Evolutionary conservation across 2,329 filamentous ascomycete species (phyloP).

Genomic region (Aspergillus eucalypticola): DNA sequence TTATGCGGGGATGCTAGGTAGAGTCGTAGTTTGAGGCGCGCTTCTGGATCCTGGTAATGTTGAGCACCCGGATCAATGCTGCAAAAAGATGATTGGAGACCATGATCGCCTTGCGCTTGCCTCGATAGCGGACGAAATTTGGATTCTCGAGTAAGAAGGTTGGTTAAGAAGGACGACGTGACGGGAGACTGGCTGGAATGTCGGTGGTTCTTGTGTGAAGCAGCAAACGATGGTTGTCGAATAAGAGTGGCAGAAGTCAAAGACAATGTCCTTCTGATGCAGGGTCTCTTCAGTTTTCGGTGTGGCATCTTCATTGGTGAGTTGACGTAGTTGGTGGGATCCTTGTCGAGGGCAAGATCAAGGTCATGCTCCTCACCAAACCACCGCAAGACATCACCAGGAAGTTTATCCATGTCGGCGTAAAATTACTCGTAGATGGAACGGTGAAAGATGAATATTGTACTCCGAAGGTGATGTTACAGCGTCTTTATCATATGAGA

Average conservation of each 20-base stretch:
- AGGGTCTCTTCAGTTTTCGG: slow-evolving; percentile 48
- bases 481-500: not conserved
- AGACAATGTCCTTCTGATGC: slow-evolving; percentile 71
- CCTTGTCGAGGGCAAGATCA: slow-evolving; percentile 70
- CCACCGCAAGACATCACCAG: slow-evolving; percentile 71
- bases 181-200: not conserved
- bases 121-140: slow-evolving; percentile 41
- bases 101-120: slow-evolving; percentile 56
- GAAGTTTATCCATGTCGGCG: slow-evolving; percentile 51
- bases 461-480: not conserved
- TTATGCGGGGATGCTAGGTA: slow-evolving; percentile 89
- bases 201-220: slow-evolving; percentile 33
- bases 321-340: slow-evolving; percentile 64
- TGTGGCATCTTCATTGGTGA: slow-evolving; percentile 36
- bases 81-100: slow-evolving; percentile 53
- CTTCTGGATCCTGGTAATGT: slow-evolving; percentile 88
- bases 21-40: slow-evolving; percentile 78
- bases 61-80: slow-evolving; percentile 71
- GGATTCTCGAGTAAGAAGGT: slow-evolving; percentile 31
- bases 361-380: slow-evolving; percentile 71
- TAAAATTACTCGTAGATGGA: not conserved
- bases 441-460: not conserved
- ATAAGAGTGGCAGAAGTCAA: slow-evolving; percentile 66
- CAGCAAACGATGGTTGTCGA: slow-evolving; percentile 46
- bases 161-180: slow-evolving; percentile 27